These are phyloP conservation scores for Rubia peregrina DNA, from an alignment of 305 asterid species.

Conservation along the genomic window DNA sequence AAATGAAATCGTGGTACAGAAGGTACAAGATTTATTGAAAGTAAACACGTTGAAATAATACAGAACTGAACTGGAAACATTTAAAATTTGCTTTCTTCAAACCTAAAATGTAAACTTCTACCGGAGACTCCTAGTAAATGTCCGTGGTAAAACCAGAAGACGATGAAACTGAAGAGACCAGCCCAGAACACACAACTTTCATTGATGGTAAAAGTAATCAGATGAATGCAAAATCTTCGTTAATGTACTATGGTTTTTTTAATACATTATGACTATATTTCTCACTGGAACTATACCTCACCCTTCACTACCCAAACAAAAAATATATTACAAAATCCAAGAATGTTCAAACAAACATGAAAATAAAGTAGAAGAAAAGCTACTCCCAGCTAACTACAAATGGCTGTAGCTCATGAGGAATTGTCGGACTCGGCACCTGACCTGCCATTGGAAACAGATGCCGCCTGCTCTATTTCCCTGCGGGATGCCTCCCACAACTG, in stretches of 20 bases:
- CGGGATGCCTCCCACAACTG: constrained; percentile 96
- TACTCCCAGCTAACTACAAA: background rate
- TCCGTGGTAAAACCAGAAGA: background rate
- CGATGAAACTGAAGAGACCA: background rate
- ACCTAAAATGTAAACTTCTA: too few relatives aligned
- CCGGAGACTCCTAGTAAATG: too few relatives aligned
- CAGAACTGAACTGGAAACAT: too few relatives aligned
- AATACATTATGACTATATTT: constrained; percentile 10
- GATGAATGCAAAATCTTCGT: constrained; percentile 1
- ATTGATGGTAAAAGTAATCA: background rate
- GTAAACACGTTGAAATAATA: too few relatives aligned
- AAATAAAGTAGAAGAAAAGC: constrained; percentile 1
- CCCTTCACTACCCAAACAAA: constrained; percentile 4
- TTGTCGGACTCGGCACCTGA: constrained; percentile 14
- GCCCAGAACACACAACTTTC: background rate
- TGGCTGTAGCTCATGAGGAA: constrained; percentile 9
- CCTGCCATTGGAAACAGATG: constrained; percentile 23
- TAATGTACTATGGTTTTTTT: background rate
- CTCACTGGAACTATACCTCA: constrained; percentile 13
- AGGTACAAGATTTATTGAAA: too few relatives aligned
- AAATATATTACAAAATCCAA: background rate
- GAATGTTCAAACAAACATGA: constrained; percentile 8
- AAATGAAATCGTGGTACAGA: too few relatives aligned
- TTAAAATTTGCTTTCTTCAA: too few relatives aligned
- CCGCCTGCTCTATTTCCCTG: constrained; percentile 62